These are phyloP conservation scores for Puya raimondii DNA, from an alignment of 176 grass and related monocot genomes.

Conservation along the genomic window DNA sequence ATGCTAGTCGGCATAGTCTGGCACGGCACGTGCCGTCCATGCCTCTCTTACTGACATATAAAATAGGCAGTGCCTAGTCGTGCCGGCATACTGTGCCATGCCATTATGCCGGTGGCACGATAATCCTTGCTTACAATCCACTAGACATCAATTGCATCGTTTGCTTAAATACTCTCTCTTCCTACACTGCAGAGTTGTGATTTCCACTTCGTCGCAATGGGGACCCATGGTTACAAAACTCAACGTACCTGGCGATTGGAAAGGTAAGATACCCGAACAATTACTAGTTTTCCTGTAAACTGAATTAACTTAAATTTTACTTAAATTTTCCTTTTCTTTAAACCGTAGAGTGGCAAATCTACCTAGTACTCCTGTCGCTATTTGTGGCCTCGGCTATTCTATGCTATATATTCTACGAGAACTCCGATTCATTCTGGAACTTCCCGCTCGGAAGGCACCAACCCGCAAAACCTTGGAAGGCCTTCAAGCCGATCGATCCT, in stretches of 20 bases:
- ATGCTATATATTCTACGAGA: constrained; percentile 54
- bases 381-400: constrained; percentile 52
- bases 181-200: constrained; percentile 41
- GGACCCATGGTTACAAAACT: constrained; percentile 63
- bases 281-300: neutral
- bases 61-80: too few species aligned
- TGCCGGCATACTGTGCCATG: too few species aligned
- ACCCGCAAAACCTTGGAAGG: constrained; percentile 35
- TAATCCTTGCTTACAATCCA: neutral
- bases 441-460: constrained; percentile 45
- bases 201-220: constrained; percentile 78
- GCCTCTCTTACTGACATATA: too few species aligned
- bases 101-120: too few species aligned
- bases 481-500: constrained; percentile 30
- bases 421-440: constrained; percentile 73
- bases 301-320: neutral
- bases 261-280: constrained; percentile 38
- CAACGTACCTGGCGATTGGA: constrained; percentile 87
- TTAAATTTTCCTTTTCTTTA: constrained; percentile 5
- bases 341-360: constrained; percentile 74
- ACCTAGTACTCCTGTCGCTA: constrained; percentile 49
- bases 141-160: neutral
- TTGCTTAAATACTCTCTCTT: neutral
- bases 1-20: too few species aligned
- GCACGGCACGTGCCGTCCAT: too few species aligned